These are phyloP conservation scores for Chlorophyllum brunneum DNA, from an alignment of 768 basidiomycete species.

Conservation along the genomic window DNA sequence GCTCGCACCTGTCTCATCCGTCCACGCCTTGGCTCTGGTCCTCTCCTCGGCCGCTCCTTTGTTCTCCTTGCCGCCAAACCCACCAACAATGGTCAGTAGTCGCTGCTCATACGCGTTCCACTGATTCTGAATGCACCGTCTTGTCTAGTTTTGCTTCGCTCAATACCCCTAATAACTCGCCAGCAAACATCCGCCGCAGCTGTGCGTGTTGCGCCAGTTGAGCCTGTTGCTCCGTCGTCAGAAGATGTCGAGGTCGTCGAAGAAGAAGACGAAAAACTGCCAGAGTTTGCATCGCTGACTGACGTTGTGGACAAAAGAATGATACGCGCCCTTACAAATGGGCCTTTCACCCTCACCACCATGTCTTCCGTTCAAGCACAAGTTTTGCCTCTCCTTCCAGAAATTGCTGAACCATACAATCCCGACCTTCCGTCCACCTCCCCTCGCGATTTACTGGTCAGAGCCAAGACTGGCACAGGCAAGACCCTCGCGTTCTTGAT, in stretches of 20 bases:
- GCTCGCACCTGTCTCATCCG: slow-evolving; percentile 9
- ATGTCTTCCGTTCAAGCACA: slow-evolving; percentile 85
- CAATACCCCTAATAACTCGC: slow-evolving; percentile 7
- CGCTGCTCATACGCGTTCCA: background rate
- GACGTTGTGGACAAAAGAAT: slow-evolving; percentile 36
- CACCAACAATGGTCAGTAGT: background rate
- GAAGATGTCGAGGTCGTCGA: background rate
- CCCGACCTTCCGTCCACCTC: slow-evolving; percentile 22
- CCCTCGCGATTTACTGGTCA: slow-evolving; percentile 74
- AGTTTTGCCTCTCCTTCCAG: slow-evolving; percentile 74
- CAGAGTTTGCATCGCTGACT: slow-evolving; percentile 34
- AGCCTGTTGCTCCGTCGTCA: background rate
- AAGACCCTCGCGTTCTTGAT: slow-evolving; percentile 89
- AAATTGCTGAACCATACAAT: slow-evolving; percentile 53
- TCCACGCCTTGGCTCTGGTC: background rate
- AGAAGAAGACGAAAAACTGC: slow-evolving; percentile 13
- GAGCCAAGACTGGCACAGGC: slow-evolving; percentile 86
- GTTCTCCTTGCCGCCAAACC: slow-evolving; percentile 10
- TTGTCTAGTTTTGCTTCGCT: background rate
- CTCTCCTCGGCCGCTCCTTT: slow-evolving; percentile 3
- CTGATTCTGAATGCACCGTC: no score
- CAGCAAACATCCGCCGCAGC: background rate
- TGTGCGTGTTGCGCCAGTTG: background rate
- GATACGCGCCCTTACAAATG: slow-evolving; percentile 54
- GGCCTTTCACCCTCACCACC: slow-evolving; percentile 60